These are phyloP conservation scores for Ogataea hybrid DNA, from an alignment of 1,139 yeast genomes.

Conservation along the genomic window DNA sequence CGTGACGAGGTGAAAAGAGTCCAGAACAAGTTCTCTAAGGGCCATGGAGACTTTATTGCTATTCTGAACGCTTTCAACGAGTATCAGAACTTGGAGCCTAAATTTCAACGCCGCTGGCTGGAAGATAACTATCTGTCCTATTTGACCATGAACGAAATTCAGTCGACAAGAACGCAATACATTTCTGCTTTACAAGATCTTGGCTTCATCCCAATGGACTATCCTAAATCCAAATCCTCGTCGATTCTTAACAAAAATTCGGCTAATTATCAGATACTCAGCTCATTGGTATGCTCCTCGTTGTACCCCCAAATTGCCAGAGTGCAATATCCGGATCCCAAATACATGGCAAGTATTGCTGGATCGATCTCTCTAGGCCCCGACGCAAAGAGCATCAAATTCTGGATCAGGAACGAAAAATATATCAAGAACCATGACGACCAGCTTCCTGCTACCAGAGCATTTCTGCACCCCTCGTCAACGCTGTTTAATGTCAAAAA, in stretches of 20 bases:
- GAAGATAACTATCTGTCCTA: constrained; percentile 62
- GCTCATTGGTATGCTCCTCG: constrained; percentile 75
- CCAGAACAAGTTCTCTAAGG: constrained; percentile 42
- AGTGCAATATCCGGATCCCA: constrained; percentile 79
- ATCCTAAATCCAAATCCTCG: constrained; percentile 26
- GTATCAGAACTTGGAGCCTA: constrained; percentile 39
- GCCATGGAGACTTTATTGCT: constrained; percentile 73
- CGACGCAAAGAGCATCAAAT: constrained; percentile 70
- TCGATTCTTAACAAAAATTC: constrained; percentile 45
- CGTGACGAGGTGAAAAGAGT: constrained; percentile 60
- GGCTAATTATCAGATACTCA: constrained; percentile 48
- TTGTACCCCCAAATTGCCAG: constrained; percentile 81
- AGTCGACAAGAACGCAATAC: constrained; percentile 68
- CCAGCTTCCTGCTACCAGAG: constrained; percentile 57
- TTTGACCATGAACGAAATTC: constrained; percentile 66
- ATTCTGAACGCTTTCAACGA: constrained; percentile 55
- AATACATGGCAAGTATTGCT: constrained; percentile 61
- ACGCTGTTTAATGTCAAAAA: constrained; percentile 48
- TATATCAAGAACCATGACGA: constrained; percentile 29
- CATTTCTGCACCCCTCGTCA: constrained; percentile 84
- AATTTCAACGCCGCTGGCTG: constrained; percentile 48
- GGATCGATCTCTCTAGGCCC: constrained; percentile 87
- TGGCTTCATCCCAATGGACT: constrained; percentile 64
- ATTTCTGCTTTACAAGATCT: constrained; percentile 66
- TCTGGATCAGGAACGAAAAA: constrained; percentile 66